Conservation (phyloP, 2,329 filamentous ascomycete species). For the Cryphonectria carpinicola region DNA sequence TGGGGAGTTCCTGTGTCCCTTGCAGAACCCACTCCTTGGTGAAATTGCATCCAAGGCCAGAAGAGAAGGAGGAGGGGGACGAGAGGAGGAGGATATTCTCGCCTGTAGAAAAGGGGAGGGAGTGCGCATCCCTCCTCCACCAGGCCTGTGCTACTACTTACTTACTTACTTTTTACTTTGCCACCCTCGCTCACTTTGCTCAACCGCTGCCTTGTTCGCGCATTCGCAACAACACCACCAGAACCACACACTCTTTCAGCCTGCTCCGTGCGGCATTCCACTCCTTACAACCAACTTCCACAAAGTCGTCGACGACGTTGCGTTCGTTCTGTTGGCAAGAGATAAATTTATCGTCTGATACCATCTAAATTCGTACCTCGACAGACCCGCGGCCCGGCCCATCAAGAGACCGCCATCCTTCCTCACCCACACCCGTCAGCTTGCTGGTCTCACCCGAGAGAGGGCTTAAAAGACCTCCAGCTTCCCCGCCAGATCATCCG, state of each 20-base stretch:
- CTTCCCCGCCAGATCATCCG: background rate
- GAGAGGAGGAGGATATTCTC: background rate
- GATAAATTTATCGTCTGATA: slow-evolving; percentile 10
- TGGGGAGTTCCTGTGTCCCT: slow-evolving; percentile 21
- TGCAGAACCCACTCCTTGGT: slow-evolving; percentile 24
- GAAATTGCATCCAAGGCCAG: slow-evolving; percentile 23
- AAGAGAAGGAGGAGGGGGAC: background rate
- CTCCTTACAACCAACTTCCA: slow-evolving; percentile 11
- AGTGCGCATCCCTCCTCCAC: slow-evolving; percentile 5
- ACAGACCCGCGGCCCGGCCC: slow-evolving; percentile 5
- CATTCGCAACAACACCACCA: background rate
- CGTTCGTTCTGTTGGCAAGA: background rate
- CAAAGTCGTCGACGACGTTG: background rate
- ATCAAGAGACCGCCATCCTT: background rate
- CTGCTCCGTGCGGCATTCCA: slow-evolving; percentile 28
- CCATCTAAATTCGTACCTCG: slow-evolving; percentile 7
- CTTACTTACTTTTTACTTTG: background rate
- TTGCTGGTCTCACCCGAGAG: background rate
- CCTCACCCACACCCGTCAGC: background rate
- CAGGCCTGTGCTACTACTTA: slow-evolving; percentile 9
- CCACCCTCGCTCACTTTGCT: slow-evolving; percentile 2
- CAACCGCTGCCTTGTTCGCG: background rate
- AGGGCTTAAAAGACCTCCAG: slow-evolving; percentile 1
- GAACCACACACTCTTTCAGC: slow-evolving; percentile 16
- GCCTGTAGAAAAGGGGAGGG: slow-evolving; percentile 21